phyloP scores from a whole-genome alignment of 805 yeast genomes.

The Yarrowia divulgata region DNA sequence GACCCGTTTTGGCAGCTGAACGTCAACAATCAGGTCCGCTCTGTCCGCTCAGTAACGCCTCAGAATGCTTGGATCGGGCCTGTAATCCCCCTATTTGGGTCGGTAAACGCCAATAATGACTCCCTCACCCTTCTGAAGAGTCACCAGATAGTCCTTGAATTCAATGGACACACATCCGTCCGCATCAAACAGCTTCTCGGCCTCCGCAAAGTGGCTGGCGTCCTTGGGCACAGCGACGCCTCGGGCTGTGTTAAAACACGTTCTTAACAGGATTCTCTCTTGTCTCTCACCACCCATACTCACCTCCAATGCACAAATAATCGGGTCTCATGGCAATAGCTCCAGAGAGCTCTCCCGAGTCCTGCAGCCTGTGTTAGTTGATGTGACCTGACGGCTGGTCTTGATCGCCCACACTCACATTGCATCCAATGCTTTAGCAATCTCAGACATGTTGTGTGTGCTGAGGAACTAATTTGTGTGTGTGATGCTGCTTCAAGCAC shows the following conservation, averaged over 20 bases:
- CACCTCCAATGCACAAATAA: slow-evolving; percentile 36
- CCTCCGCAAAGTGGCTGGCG: slow-evolving; percentile 29
- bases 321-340: slow-evolving; percentile 39
- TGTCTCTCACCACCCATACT: slow-evolving; percentile 1
- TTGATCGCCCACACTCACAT: slow-evolving; percentile 12
- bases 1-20: too few species aligned
- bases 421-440: slow-evolving; percentile 28
- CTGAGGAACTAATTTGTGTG: not conserved
- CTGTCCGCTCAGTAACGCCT: too few species aligned
- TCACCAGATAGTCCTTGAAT: slow-evolving; percentile 27
- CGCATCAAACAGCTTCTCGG: slow-evolving; percentile 9
- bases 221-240: slow-evolving; percentile 26
- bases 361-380: slow-evolving; percentile 31
- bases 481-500: not conserved
- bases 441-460: slow-evolving; percentile 35
- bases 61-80: too few species aligned
- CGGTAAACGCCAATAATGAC: slow-evolving; percentile 34
- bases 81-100: not conserved
- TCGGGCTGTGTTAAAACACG: slow-evolving; percentile 17
- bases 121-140: slow-evolving; percentile 32
- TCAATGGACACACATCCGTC: slow-evolving; percentile 19
- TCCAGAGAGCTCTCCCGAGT: slow-evolving; percentile 32
- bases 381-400: not conserved
- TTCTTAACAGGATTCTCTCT: not conserved
- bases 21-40: too few species aligned